phyloP scores from a whole-genome alignment of 495 filamentous ascomycete species.

The Penicillium macrosclerotiorum region DNA sequence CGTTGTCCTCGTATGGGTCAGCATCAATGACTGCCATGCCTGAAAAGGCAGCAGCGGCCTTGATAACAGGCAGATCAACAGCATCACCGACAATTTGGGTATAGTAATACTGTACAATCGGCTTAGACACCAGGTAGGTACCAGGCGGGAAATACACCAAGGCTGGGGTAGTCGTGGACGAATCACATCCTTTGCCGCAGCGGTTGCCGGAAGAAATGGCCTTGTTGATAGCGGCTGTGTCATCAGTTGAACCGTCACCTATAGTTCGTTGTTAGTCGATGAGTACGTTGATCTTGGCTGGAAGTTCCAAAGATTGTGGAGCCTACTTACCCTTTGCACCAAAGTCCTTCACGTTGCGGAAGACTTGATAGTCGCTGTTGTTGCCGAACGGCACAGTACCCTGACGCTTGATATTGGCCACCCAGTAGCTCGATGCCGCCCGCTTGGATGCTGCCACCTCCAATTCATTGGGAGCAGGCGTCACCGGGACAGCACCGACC shows the following conservation, averaged over 20 bases:
- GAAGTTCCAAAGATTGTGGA: too few species aligned
- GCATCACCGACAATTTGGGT: constrained; percentile 80
- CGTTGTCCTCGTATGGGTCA: constrained; percentile 70
- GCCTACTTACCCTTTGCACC: constrained; percentile 59
- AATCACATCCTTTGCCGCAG: constrained; percentile 77
- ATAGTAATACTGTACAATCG: constrained; percentile 73
- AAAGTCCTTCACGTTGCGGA: constrained; percentile 84
- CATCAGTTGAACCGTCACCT: constrained; percentile 79
- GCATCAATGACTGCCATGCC: constrained; percentile 91
- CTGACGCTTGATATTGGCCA: constrained; percentile 67
- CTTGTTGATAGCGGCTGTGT: constrained; percentile 84
- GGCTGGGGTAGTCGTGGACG: constrained; percentile 71
- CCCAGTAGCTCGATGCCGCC: constrained; percentile 62
- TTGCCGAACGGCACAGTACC: constrained; percentile 64
- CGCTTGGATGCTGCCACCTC: constrained; percentile 14
- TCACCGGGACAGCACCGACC: constrained; percentile 42
- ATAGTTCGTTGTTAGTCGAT: not conserved
- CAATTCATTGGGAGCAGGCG: constrained; percentile 14
- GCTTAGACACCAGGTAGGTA: constrained; percentile 67
- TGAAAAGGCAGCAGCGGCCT: constrained; percentile 66
- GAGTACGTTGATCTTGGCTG: too few species aligned
- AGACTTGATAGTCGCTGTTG: constrained; percentile 64
- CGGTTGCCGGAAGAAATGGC: constrained; percentile 76
- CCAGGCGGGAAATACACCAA: constrained; percentile 81
- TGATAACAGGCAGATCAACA: constrained; percentile 67